Conservation (phyloP, 2,329 filamentous ascomycete species). For the Paraphaeosphaeria sporulosa region DNA sequence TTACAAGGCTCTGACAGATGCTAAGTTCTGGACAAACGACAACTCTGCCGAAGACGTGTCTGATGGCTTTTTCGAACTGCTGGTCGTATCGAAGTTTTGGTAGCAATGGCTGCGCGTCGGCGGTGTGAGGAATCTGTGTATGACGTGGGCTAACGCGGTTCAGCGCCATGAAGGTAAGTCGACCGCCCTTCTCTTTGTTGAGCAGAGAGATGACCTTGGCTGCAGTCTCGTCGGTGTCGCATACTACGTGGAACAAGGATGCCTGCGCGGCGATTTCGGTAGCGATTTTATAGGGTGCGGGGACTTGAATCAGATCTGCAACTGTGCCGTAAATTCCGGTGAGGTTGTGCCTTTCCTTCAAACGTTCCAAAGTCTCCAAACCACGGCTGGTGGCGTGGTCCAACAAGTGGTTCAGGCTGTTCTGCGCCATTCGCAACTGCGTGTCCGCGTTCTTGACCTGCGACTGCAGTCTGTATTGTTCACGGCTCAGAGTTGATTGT, state of each 20-base stretch:
- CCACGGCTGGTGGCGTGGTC: conserved; percentile 87
- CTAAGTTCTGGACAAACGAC: conserved; percentile 92
- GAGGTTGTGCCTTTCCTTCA: conserved; percentile 81
- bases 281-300: conserved; percentile 83
- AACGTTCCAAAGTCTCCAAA: conserved; percentile 81
- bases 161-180: conserved; percentile 94
- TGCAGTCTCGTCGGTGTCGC: conserved; percentile 89
- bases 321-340: conserved; percentile 90
- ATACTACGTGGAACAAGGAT: conserved; percentile 94
- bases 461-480: conserved; percentile 85
- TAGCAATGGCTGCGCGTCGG: conserved; percentile 86
- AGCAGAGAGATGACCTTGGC: conserved; percentile 81
- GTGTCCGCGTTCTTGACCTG: conserved; percentile 77
- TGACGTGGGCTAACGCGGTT: conserved; percentile 77
- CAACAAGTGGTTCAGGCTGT: conserved; percentile 82
- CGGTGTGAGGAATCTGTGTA: conserved; percentile 81
- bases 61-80: conserved; percentile 83
- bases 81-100: conserved; percentile 83
- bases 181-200: conserved; percentile 79
- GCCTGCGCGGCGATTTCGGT: conserved; percentile 92
- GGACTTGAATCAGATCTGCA: conserved; percentile 89
- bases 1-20: conserved; percentile 87
- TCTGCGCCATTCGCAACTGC: conserved; percentile 80
- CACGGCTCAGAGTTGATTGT: conserved; percentile 84
- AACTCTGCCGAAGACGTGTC: conserved; percentile 94